Evolutionary conservation across 2,329 filamentous ascomycete species (phyloP).

Genomic region (Neonectria neomacrospora): DNA sequence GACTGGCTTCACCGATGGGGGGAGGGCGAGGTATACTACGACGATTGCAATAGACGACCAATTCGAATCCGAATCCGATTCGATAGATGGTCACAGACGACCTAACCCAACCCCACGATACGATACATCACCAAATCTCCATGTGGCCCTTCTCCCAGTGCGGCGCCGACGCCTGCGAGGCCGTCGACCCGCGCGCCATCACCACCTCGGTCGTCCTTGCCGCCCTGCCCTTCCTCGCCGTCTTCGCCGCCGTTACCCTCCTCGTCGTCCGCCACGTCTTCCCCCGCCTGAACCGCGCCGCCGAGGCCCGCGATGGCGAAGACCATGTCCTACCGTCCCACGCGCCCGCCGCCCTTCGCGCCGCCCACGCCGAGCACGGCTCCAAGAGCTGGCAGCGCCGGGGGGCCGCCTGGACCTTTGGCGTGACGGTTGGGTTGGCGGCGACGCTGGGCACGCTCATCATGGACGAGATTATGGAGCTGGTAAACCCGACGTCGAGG

Average conservation of each 20-base stretch:
- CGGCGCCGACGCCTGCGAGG: conserved; percentile 65
- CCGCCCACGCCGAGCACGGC: conserved; percentile 69
- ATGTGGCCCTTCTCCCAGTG: conserved; percentile 62
- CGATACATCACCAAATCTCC: not conserved
- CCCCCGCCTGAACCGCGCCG: conserved; percentile 72
- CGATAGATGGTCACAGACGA: not conserved
- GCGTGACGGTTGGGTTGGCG: conserved; percentile 79
- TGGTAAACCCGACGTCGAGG: conserved; percentile 74
- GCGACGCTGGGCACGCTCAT: conserved; percentile 83
- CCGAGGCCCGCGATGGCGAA: conserved; percentile 63
- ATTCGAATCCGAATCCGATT: not conserved
- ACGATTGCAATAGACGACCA: not conserved
- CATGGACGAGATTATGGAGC: conserved; percentile 83
- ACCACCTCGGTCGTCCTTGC: conserved; percentile 63
- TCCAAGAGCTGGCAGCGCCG: conserved; percentile 62
- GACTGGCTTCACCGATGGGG: not conserved
- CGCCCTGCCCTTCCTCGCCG: conserved; percentile 76
- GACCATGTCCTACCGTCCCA: conserved; percentile 71
- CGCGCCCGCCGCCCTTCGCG: conserved; percentile 68
- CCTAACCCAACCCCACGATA: not conserved
- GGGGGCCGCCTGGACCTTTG: conserved; percentile 74
- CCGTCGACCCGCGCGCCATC: conserved; percentile 54
- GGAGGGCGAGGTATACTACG: not conserved
- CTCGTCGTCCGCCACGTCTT: conserved; percentile 76
- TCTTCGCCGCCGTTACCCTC: conserved; percentile 72